Conservation (phyloP, 2,329 filamentous ascomycete species). For the Pseudogymnoascus sp. region DNA sequence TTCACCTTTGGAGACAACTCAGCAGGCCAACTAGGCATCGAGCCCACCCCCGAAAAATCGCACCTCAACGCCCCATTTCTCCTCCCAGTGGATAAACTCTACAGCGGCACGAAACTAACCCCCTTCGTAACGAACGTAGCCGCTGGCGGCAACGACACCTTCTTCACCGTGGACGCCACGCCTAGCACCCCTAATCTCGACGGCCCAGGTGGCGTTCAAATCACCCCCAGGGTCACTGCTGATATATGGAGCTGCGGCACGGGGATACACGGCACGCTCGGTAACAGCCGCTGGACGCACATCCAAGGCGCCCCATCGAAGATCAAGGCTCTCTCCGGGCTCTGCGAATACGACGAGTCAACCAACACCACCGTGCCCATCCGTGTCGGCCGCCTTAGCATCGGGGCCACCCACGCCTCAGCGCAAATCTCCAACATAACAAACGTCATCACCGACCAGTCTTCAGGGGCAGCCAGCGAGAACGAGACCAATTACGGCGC, state of each 20-base stretch:
- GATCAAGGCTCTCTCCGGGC: slow-evolving; percentile 71
- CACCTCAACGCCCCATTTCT: slow-evolving; percentile 61
- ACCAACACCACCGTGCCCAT: slow-evolving; percentile 65
- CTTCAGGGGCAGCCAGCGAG: slow-evolving; percentile 33
- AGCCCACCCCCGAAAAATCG: slow-evolving; percentile 52
- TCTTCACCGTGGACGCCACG: slow-evolving; percentile 74
- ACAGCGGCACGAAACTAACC: slow-evolving; percentile 53
- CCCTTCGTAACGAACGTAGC: slow-evolving; percentile 68
- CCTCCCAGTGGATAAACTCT: slow-evolving; percentile 63
- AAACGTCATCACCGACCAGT: slow-evolving; percentile 44
- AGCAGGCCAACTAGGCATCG: slow-evolving; percentile 82
- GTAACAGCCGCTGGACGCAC: slow-evolving; percentile 84
- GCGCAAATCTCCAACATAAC: slow-evolving; percentile 79
- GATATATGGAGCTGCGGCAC: slow-evolving; percentile 85
- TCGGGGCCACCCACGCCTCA: slow-evolving; percentile 72
- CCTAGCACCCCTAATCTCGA: slow-evolving; percentile 12
- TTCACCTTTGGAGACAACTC: slow-evolving; percentile 90
- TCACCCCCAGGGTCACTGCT: slow-evolving; percentile 42
- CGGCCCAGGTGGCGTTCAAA: slow-evolving; percentile 31
- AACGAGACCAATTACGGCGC: slow-evolving; percentile 81
- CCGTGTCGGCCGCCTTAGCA: slow-evolving; percentile 60
- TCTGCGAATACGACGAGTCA: slow-evolving; percentile 80
- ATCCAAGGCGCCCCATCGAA: slow-evolving; percentile 69
- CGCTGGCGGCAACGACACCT: slow-evolving; percentile 80
- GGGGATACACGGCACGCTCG: slow-evolving; percentile 75